phyloP scores from a whole-genome alignment of 257 asterid species.

The Plectranthus barbatus region DNA sequence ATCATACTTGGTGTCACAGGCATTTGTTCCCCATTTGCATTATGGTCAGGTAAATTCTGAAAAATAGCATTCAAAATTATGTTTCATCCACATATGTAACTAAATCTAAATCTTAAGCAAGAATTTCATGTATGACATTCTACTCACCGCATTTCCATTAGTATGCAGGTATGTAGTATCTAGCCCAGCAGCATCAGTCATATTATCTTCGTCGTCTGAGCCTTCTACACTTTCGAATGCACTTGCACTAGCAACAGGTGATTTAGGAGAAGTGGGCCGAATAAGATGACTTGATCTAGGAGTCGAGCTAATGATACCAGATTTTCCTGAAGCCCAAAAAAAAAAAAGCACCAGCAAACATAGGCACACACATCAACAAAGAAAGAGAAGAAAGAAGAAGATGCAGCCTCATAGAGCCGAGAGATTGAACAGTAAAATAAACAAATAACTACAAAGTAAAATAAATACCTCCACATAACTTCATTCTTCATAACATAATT shows the following conservation, averaged over 20 bases:
- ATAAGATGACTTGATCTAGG: constrained; percentile 46
- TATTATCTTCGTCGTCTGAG: constrained; percentile 81
- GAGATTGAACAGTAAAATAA: too few relatives aligned
- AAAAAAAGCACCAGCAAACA: neutral
- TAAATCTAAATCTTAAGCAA: neutral
- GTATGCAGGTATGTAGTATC: constrained; percentile 55
- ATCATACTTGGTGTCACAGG: constrained; percentile 65
- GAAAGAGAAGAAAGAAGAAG: neutral
- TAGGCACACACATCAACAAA: neutral
- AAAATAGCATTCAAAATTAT: constrained; percentile 29
- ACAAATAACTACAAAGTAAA: too few relatives aligned
- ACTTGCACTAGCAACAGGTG: constrained; percentile 84
- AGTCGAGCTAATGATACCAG: constrained; percentile 26
- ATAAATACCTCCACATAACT: too few relatives aligned
- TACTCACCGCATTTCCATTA: constrained; percentile 65
- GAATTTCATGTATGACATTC: constrained; percentile 9
- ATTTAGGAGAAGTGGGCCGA: constrained; percentile 82
- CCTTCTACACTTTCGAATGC: constrained; percentile 93
- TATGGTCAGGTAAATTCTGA: constrained; percentile 47
- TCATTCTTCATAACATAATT: too few relatives aligned
- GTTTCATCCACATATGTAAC: constrained; percentile 5
- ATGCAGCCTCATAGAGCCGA: too few relatives aligned
- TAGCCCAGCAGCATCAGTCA: constrained; percentile 43
- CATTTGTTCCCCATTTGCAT: constrained; percentile 48
- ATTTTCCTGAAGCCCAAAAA: constrained; percentile 29